A percentile compares a stretch with the other conserved stretches of the same genome.
Conservation (phyloP, 2,329 filamentous ascomycete genomes). For the Aspergillus pseudonomiae region DNA sequence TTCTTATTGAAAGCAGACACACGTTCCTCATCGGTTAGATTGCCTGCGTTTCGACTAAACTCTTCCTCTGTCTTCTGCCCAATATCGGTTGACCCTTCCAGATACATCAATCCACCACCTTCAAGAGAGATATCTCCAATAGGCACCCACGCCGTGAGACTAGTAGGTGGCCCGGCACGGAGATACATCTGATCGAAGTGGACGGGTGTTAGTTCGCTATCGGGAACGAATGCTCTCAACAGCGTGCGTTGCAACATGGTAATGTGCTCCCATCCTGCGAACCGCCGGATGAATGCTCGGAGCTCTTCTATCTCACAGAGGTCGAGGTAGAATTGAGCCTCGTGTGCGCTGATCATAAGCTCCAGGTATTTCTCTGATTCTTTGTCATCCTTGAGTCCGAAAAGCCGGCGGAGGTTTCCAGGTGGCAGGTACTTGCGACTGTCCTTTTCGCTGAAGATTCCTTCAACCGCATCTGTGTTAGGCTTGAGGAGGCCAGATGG, state of each 20-base stretch:
- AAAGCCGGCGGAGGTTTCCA: constrained; percentile 35
- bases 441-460: constrained; percentile 40
- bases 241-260: constrained; percentile 33
- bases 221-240: constrained; percentile 37
- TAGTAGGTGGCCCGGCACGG: constrained; percentile 32
- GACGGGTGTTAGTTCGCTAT: constrained; percentile 34
- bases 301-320: background rate
- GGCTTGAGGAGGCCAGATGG: constrained; percentile 44
- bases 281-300: background rate
- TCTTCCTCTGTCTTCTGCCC: constrained; percentile 6
- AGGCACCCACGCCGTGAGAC: constrained; percentile 27
- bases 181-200: constrained; percentile 46
- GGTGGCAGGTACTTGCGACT: constrained; percentile 39
- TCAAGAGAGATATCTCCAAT: constrained; percentile 39
- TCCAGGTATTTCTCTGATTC: constrained; percentile 15
- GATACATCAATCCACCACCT: constrained; percentile 45
- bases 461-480: constrained; percentile 38
- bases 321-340: constrained; percentile 1
- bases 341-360: background rate
- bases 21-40: constrained; percentile 7
- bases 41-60: background rate
- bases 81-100: constrained; percentile 18
- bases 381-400: constrained; percentile 41
- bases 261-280: constrained; percentile 36
- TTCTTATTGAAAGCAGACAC: constrained; percentile 26